Base-by-base conservation (phyloP, 768 basidiomycete genomes). In the Guyanaporus albipodus region DNA sequence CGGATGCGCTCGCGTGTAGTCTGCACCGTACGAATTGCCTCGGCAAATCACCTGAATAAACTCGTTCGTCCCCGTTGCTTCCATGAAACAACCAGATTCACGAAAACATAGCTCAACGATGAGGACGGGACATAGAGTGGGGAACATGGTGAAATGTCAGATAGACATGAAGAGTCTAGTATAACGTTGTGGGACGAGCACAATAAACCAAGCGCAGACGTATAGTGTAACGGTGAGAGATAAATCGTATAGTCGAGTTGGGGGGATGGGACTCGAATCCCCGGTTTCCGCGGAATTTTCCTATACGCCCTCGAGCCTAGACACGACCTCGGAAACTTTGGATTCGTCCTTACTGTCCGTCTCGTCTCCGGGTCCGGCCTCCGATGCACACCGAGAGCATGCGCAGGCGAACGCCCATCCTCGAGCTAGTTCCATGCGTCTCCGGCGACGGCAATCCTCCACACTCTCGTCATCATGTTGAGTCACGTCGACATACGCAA, bases 371-470 rank as follows among this genome's bases (percentile, higher is more conserved):
- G 62, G 53, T 15, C 64, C 60, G 6, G 63, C 74, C 62, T 91
- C 89, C 44, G 67, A 70, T 29, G 65, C 59, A 60, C 90, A 91
- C 35, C 79, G 76, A 44, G 72, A 65, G 61, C 90, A 92, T 40
- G 70, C 64, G 59, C 90, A 92, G 10, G 85, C 80, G 61, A 91
- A 90, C 47, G 76, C 73, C 90, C 90, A 92, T 27, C 90, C 89
- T 34, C 85, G 75, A 19, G 78, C 87, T 29, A 92, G 75, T 70
- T 89, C 86, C 55, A 74, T 72, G 26, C 90, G 76, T 52, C 89
- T 72, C 35, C 85, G 74, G 46, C 79, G 72, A 45, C 85, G 73
- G 42, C 81, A 79, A 23, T 83, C 80, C 3, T 67, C 62, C 9
- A 61, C 52, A 27, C 72, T 72, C 66, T 88, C 86, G 22, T 59